Evolutionary conservation across 2,329 filamentous ascomycete genomes (phyloP), one percentile per base, ranked within the genome.

Genomic region (Fusarium sp.): DNA sequence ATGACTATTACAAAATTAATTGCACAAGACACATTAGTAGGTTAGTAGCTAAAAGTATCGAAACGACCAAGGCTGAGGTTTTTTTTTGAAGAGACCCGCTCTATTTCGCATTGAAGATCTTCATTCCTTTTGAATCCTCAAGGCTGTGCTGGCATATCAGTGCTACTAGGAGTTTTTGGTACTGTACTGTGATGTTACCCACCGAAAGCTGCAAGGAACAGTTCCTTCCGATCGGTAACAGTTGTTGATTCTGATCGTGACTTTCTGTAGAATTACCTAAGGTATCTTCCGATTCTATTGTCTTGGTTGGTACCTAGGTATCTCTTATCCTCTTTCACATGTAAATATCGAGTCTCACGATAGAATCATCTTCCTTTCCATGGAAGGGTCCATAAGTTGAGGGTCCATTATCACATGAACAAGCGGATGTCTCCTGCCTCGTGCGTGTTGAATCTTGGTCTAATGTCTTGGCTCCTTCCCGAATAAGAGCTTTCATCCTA

Each of bases 341-440:
- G 63, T 17, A 38, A 62, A 42, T n/a, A 24, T 18, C 51, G 22
- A 39, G 51, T 39, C 39, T 61, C 33, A 20, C 13, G 17, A 55
- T 39, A 20, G 22, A 55, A 55, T 62, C 31, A 26, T 59, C 26
- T 28, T 31, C n/a, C 35, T 47, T 64, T 64, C 41, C n/a, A 42
- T 59, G 31, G 58, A 42, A 64, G 44, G 58, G 51, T 51, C 39
- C 39, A 64, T 58, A 68, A 65, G 45, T 51, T 67, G 42, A 56
- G 61, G 61, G 38, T 62, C 62, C 63, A 75, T 77, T 67, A 69
- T 77, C 73, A 77, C 75, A 77, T 77, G 75, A 48, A 31, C 39
- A 41, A 52, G 72, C 55, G 22, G 38, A 22, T 62, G 55, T 45
- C 45, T 69, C 41, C 24, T 57, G 35, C 41, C 41, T 58, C 26